Evolutionary conservation across 345 rosid species (phyloP).

Genomic region (Eucalyptus caleyi): DNA sequence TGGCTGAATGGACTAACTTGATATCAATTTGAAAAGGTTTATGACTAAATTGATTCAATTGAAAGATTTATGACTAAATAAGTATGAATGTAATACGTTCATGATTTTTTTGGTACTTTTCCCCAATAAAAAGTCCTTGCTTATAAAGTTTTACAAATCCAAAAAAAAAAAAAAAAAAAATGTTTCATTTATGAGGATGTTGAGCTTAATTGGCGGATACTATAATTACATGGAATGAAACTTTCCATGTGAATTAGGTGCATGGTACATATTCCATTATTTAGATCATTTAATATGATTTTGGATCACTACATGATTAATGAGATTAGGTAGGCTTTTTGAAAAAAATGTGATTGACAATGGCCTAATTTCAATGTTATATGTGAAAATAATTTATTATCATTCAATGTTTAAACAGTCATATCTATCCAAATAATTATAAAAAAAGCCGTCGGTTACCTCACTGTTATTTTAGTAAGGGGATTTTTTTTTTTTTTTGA

Average conservation of each 20-base stretch:
- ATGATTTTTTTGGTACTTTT: no score
- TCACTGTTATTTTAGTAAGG: neutral
- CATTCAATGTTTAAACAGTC: neutral
- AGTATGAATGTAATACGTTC: fast-evolving
- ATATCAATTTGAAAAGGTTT: fast-evolving
- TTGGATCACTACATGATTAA: neutral
- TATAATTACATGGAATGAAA: neutral
- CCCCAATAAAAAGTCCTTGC: no score
- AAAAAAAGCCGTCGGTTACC: neutral
- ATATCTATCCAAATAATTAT: neutral
- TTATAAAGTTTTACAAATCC: no score
- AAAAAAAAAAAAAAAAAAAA: no score
- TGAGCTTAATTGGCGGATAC: no score
- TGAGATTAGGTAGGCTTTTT: neutral
- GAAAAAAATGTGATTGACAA: neutral
- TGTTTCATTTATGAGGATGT: no score
- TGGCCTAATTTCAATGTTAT: neutral
- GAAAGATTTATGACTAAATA: no score
- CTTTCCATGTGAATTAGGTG: neutral
- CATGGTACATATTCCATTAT: neutral
- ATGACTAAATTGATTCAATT: no score
- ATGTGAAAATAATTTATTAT: neutral
- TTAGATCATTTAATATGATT: no score
- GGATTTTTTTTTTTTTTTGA: neutral
- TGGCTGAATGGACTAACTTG: fast-evolving